phyloP scores from a whole-genome alignment of 1,284 basidiomycete genomes.

The Hypsizygus ulmarius region DNA sequence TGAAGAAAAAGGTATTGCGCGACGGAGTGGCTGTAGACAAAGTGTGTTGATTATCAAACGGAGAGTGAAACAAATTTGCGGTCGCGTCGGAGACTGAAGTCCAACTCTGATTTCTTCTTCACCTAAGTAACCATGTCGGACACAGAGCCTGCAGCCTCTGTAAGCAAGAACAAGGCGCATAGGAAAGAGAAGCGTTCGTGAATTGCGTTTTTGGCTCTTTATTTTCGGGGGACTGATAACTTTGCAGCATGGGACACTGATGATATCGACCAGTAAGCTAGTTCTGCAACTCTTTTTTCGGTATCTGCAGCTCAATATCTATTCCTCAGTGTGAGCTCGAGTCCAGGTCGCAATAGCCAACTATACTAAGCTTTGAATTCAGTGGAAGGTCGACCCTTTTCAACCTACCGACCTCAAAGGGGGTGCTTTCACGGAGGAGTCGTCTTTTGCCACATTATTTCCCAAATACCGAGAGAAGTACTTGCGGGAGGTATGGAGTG shows the following conservation, averaged over 20 bases:
- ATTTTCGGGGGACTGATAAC: conserved; percentile 14
- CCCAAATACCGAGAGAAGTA: conserved; percentile 99
- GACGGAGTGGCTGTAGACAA: conserved; percentile 4
- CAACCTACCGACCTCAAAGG: conserved; percentile 72
- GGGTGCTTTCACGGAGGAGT: conserved; percentile 90
- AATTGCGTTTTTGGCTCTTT: neutral
- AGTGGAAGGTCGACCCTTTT: conserved; percentile 93
- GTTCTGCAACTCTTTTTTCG: conserved; percentile 4
- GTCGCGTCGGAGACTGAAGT: conserved; percentile 2
- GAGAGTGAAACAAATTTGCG: conserved; percentile 12
- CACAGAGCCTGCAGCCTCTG: conserved; percentile 38
- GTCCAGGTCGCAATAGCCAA: neutral
- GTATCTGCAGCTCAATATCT: conserved; percentile 15
- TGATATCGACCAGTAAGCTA: conserved; percentile 92
- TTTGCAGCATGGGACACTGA: conserved; percentile 94
- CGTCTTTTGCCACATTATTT: conserved; percentile 96
- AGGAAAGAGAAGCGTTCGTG: conserved; percentile 88
- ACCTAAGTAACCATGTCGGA: conserved; percentile 45
- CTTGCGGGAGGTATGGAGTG: conserved; percentile 91
- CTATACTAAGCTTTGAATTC: neutral
- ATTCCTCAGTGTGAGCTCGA: conserved; percentile 28
- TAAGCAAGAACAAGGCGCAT: conserved; percentile 84
- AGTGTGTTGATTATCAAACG: conserved; percentile 3
- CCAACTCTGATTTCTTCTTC: conserved; percentile 4
- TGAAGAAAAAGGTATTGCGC: conserved; percentile 7